These are phyloP conservation scores for Hemerocallis citrina DNA, from an alignment of 106 monocot species.

Conservation along the genomic window DNA sequence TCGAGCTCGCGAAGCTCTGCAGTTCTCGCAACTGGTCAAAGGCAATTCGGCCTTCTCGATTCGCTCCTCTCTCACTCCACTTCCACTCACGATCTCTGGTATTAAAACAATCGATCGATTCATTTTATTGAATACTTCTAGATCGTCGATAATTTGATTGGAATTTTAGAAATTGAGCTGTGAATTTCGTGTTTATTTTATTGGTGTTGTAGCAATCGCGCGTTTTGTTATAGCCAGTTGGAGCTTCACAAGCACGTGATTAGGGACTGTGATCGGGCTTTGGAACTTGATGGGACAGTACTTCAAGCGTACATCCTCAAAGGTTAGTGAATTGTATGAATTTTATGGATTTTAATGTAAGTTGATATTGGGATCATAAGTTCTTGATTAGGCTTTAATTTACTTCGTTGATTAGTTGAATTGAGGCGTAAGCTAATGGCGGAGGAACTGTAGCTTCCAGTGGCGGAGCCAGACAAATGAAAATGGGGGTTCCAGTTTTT, in stretches of 20 bases:
- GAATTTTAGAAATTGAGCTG: not conserved
- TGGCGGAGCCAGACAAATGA: too few relatives aligned
- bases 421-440: too few relatives aligned
- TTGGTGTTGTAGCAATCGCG: conserved; percentile 58
- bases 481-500: too few relatives aligned
- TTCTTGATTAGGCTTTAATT: too few relatives aligned
- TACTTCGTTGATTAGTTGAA: too few relatives aligned
- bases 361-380: too few relatives aligned
- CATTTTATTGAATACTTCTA: not conserved
- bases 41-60: conserved; percentile 88
- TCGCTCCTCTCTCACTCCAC: conserved; percentile 46
- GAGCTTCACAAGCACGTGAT: conserved; percentile 95
- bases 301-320: conserved; percentile 87
- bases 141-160: not conserved
- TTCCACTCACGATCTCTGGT: conserved; percentile 82
- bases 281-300: conserved; percentile 51
- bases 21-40: conserved; percentile 85
- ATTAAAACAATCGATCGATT: not conserved
- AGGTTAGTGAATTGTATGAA: conserved; percentile 43
- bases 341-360: too few relatives aligned
- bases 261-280: conserved; percentile 86
- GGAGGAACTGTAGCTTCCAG: too few relatives aligned
- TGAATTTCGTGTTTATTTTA: not conserved
- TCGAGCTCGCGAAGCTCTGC: conserved; percentile 81
- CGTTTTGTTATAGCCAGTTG: conserved; percentile 86